These are phyloP conservation scores for Exserohilum rostratum DNA, from an alignment of 2,329 filamentous ascomycete species.

Conservation along the genomic window DNA sequence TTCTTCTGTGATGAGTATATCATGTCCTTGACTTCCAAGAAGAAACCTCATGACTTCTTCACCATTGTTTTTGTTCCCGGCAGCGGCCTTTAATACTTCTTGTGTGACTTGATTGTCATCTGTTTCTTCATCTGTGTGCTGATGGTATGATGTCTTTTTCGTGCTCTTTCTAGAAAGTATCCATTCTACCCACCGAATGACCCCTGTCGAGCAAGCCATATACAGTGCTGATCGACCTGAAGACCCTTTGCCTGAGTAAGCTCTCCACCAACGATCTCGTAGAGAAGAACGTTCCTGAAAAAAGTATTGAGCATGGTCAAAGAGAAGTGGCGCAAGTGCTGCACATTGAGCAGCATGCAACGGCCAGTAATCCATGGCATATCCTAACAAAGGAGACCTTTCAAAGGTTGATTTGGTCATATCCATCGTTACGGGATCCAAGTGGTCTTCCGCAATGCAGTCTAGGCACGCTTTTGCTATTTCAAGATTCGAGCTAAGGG, in stretches of 20 bases:
- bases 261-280: neutral
- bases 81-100: too few relatives aligned
- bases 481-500: constrained; percentile 7
- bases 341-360: constrained; percentile 10
- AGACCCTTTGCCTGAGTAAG: neutral
- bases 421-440: neutral
- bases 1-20: too few relatives aligned
- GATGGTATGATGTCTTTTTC: too few relatives aligned
- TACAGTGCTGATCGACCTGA: neutral
- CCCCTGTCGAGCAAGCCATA: neutral
- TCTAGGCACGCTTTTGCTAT: neutral
- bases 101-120: neutral
- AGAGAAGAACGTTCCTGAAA: neutral
- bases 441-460: neutral
- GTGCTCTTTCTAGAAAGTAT: neutral
- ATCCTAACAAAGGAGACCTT: constrained; percentile 8
- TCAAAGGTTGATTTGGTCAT: neutral
- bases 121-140: neutral
- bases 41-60: too few relatives aligned
- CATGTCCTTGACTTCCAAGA: too few relatives aligned
- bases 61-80: too few relatives aligned
- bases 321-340: constrained; percentile 4
- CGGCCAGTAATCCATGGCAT: constrained; percentile 12
- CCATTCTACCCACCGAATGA: constrained; percentile 10
- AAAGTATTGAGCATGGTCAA: constrained; percentile 7